Evolutionary conservation across 2,329 filamentous ascomycete species (phyloP), one percentile per base, ranked within the genome.

Genomic region (Aspergillus melleus): DNA sequence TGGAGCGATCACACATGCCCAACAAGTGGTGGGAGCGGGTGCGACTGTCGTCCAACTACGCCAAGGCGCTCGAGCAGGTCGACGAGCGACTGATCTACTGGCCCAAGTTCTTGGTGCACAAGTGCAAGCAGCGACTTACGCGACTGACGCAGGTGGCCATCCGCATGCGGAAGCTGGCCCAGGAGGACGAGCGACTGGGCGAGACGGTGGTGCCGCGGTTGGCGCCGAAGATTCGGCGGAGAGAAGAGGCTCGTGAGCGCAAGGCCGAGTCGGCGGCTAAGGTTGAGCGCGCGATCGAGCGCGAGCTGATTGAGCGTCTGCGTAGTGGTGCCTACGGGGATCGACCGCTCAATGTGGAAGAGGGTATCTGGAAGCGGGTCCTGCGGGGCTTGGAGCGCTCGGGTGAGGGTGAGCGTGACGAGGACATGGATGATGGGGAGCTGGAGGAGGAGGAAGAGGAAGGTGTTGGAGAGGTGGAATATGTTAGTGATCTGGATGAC

Each of bases 351-450:
- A 99, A 99, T 74, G 93, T 96, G 54, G 95, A 96, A 76, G 92
- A 97, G 76, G 84, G 86, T 14, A 92, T 99, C 62, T 99, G 95
- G 95, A 96, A 96, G 85, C 96, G 93, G 84, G 95, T 99, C 8
- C 86, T 99, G 68, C 88, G 88, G 62, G 92, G 92, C 3, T 83
- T 99, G 77, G 95, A 99, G 84, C 86, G 90, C 68, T 89, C 90
- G 68, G 93, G 94, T 60, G 88, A 96, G 70, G 94, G 90, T 49
- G 83, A 86, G 64, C 83, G 91, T 57, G 94, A 97, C 74, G 87
- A 92, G 79, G 94, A 98, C 75, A 77, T 95, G 74, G 94, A 97
- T 74, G 88, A 93, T 68, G 94, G 93, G 10, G 87, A 96, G 64
- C 88, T 91, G 66, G 88, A 90, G 39, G 90, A 92, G 26, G 82